Evolutionary conservation across 1,284 basidiomycete genomes (phyloP).

Genomic region (Trametes pubescens): DNA sequence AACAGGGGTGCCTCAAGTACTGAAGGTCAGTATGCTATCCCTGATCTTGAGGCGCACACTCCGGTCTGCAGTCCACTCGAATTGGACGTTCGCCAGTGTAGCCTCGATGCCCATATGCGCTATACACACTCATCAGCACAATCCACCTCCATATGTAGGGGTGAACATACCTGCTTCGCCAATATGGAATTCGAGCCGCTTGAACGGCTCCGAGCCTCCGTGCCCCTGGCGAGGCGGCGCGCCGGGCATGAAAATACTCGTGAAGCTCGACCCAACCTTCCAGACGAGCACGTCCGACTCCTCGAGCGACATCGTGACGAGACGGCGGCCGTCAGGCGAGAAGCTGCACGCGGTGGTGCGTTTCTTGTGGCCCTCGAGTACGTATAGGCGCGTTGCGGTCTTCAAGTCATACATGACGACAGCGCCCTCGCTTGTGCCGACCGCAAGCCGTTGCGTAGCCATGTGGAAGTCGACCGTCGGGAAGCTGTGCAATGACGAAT

Average conservation of each 20-base stretch:
- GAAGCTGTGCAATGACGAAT: constrained; percentile 62
- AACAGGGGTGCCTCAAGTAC: constrained; percentile 53
- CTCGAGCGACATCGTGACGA: constrained; percentile 88
- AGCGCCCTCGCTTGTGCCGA: constrained; percentile 94
- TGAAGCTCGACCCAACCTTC: constrained; percentile 89
- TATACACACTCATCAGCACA: constrained; percentile 38
- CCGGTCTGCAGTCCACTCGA: constrained; percentile 86
- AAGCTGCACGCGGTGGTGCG: constrained; percentile 85
- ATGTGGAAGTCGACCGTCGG: constrained; percentile 93
- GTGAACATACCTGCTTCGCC: constrained; percentile 62
- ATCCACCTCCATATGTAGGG: neutral
- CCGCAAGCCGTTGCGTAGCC: constrained; percentile 85
- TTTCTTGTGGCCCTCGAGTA: constrained; percentile 90
- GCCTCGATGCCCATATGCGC: constrained; percentile 76
- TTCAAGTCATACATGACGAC: constrained; percentile 98
- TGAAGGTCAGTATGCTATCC: constrained; percentile 85
- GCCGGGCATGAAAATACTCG: constrained; percentile 91
- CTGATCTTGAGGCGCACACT: constrained; percentile 85
- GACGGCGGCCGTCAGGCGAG: constrained; percentile 90
- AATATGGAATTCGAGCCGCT: constrained; percentile 80
- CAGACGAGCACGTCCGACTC: constrained; percentile 86
- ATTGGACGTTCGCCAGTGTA: constrained; percentile 76
- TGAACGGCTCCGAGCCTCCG: constrained; percentile 83
- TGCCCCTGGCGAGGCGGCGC: constrained; percentile 91
- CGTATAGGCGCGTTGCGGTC: constrained; percentile 93